These are phyloP conservation scores for Eucalyptus erythrocorys DNA, from an alignment of 345 rosid species.

Conservation along the genomic window DNA sequence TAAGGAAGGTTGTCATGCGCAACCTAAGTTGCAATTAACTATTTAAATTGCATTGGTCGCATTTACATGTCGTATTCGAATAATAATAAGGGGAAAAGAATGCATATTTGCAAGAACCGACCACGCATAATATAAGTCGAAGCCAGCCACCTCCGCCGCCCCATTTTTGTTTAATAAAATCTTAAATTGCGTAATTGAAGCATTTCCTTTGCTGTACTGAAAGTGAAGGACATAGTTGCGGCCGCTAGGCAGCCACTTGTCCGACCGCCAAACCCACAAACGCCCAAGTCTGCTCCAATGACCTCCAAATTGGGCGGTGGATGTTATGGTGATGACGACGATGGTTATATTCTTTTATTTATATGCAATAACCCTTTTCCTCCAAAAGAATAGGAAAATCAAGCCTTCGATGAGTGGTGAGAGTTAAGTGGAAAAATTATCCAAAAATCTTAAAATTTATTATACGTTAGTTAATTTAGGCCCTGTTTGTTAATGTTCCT, in stretches of 20 bases:
- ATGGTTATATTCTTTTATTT: not conserved
- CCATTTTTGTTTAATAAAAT: not conserved
- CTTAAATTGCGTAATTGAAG: not conserved
- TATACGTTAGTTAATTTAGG: rapidly evolving
- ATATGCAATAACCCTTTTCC: not conserved
- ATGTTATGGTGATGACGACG: not conserved
- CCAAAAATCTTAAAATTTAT: too few relatives aligned
- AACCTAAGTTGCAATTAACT: not conserved
- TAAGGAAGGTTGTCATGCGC: too few relatives aligned
- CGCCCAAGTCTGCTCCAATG: not conserved
- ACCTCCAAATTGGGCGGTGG: not conserved
- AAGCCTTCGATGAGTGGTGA: not conserved
- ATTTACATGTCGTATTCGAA: not conserved
- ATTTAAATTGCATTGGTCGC: not conserved
- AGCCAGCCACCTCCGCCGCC: not conserved
- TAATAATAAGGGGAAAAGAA: not conserved
- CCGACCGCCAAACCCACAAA: not conserved
- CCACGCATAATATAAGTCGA: not conserved
- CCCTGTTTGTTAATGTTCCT: too few relatives aligned
- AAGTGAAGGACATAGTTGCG: not conserved
- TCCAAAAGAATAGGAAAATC: not conserved
- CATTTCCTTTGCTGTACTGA: not conserved
- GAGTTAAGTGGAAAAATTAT: not conserved
- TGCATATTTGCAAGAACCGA: not conserved
- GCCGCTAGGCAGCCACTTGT: not conserved